A percentile compares a stretch with the other conserved stretches of the same genome.
Evolutionary conservation across 352 stramenopile species (phyloP).

Genomic region (Globisporangium uncinulatum): DNA sequence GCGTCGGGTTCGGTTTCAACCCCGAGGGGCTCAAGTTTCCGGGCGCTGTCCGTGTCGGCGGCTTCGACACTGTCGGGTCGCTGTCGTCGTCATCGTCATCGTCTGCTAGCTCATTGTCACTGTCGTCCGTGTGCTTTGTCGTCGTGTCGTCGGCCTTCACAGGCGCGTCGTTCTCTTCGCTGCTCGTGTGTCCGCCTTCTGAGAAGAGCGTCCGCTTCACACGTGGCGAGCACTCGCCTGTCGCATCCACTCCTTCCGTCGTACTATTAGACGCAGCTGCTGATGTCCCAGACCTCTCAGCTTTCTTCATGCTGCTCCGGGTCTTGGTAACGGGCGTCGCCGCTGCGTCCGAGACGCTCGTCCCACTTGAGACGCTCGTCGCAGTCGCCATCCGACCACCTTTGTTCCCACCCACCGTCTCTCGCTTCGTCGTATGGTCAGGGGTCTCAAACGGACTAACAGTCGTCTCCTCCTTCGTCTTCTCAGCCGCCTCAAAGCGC

Average conservation of each 20-base stretch:
- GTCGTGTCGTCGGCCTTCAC: background rate
- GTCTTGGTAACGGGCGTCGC: conserved; percentile 44
- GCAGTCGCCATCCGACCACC: too few relatives aligned
- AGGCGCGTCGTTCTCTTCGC: conserved; percentile 45
- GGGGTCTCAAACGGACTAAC: conserved; percentile 18
- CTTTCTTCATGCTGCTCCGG: conserved; percentile 44
- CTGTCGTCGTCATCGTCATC: conserved; percentile 1
- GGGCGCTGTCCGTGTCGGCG: background rate
- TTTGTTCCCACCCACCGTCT: too few relatives aligned
- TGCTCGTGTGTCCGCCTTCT: conserved; percentile 45
- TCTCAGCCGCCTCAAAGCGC: conserved; percentile 19
- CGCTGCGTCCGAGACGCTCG: conserved; percentile 10
- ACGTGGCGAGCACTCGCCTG: conserved; percentile 12
- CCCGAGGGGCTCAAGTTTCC: conserved; percentile 35
- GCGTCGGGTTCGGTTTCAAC: conserved; percentile 45
- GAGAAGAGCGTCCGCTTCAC: conserved; percentile 71
- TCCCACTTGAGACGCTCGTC: background rate
- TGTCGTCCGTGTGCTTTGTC: background rate
- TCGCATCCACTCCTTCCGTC: too few relatives aligned
- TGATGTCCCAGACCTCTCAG: background rate
- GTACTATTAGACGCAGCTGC: too few relatives aligned
- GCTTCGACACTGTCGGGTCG: background rate
- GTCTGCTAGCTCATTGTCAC: background rate
- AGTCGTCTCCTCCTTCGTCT: background rate
- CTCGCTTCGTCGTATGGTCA: conserved; percentile 3